A percentile compares a stretch with the other conserved stretches of the same genome.
These are phyloP conservation scores for Trapa incisa DNA, from an alignment of 345 rosid genomes.

Conservation along the genomic window DNA sequence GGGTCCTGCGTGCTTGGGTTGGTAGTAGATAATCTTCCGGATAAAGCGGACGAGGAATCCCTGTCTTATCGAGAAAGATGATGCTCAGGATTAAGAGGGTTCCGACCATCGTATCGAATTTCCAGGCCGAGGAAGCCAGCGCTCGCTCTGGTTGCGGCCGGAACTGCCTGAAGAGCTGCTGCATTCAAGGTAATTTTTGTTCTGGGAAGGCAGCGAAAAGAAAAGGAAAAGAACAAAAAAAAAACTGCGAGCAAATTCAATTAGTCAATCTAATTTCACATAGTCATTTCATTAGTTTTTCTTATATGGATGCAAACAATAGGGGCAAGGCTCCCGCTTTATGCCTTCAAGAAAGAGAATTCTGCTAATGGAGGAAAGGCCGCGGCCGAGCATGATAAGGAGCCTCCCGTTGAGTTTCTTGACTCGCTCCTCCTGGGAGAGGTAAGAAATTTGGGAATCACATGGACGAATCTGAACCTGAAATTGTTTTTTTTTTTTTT, in stretches of 20 bases:
- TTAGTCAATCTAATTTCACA: background rate
- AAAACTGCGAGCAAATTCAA: background rate
- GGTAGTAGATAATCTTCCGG: background rate
- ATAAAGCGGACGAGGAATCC: background rate
- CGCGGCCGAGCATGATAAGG: slow-evolving; percentile 16
- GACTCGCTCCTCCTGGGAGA: slow-evolving; percentile 71
- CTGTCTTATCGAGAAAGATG: slow-evolving; percentile 16
- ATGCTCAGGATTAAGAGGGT: slow-evolving; percentile 81
- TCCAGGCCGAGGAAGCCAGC: slow-evolving; percentile 61
- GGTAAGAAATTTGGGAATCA: slow-evolving; percentile 27
- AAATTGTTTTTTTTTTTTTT: background rate
- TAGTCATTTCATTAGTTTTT: slow-evolving; percentile 2
- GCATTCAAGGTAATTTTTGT: slow-evolving; percentile 45
- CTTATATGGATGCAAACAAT: background rate
- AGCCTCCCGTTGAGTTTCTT: slow-evolving; percentile 53
- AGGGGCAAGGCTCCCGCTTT: slow-evolving; percentile 74
- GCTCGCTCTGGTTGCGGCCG: slow-evolving; percentile 70
- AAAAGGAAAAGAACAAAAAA: no score
- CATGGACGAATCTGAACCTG: background rate
- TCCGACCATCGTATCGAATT: slow-evolving; percentile 74
- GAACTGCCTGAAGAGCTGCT: slow-evolving; percentile 61
- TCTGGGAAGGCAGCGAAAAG: background rate
- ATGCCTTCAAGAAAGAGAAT: slow-evolving; percentile 45
- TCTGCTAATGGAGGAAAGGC: slow-evolving; percentile 15
- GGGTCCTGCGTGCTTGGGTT: slow-evolving; percentile 1